These are phyloP conservation scores for Cyclotella sp. DNA, from an alignment of 108 stramenopile genomes.

Conservation along the genomic window DNA sequence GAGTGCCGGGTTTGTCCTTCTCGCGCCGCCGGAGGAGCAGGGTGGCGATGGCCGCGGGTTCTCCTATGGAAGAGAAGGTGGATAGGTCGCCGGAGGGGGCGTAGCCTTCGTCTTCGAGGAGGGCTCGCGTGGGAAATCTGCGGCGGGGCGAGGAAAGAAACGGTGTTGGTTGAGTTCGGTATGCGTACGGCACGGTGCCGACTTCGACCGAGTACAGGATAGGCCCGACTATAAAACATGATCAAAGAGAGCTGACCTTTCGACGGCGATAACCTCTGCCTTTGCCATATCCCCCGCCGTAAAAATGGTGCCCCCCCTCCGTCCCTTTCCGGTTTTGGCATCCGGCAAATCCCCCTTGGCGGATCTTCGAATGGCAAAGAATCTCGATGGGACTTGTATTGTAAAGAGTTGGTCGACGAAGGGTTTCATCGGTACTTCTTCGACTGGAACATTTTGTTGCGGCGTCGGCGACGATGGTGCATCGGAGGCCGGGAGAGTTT, in stretches of 20 bases:
- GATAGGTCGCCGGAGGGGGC: constrained; percentile 69
- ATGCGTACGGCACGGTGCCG: neutral
- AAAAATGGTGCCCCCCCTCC: constrained; percentile 83
- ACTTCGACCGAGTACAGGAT: neutral
- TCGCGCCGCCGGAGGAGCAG: constrained; percentile 73
- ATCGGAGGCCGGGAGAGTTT: neutral
- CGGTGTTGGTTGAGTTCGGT: neutral
- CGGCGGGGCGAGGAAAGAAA: neutral
- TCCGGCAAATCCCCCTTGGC: constrained; percentile 87
- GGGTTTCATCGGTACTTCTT: constrained; percentile 68
- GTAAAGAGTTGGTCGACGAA: constrained; percentile 73
- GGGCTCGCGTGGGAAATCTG: constrained; percentile 62
- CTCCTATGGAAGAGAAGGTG: constrained; percentile 71
- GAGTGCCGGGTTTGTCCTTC: constrained; percentile 68
- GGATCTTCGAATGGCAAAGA: constrained; percentile 75
- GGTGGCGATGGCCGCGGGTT: constrained; percentile 69
- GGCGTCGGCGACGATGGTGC: no score
- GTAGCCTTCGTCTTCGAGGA: constrained; percentile 88
- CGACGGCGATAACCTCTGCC: constrained; percentile 86
- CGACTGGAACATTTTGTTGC: constrained; percentile 4
- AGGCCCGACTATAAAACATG: neutral
- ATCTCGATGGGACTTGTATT: constrained; percentile 67
- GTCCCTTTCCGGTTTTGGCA: constrained; percentile 79
- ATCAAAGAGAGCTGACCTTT: constrained; percentile 47
- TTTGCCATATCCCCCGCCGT: constrained; percentile 88